Base-by-base conservation (phyloP, 2,329 filamentous ascomycete species). In the Microdochium trichocladiopsis region DNA sequence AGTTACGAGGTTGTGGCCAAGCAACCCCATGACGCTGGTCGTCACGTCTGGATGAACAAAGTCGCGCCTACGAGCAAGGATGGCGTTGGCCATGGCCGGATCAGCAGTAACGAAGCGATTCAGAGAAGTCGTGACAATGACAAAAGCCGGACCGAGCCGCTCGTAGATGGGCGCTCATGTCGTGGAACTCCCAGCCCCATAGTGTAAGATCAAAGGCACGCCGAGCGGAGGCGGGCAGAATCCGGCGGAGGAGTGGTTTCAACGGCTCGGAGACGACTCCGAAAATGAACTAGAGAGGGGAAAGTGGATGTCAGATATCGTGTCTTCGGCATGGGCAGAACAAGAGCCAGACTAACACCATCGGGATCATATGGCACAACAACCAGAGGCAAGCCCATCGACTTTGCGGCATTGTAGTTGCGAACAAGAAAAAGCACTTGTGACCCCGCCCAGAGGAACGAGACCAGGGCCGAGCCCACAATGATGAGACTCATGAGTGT, bases 41-140 rank as follows among this genome's bases (percentile, higher is more conserved):
- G n/a, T n/a, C n/a, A n/a, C n/a, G n/a, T n/a, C n/a, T n/a, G 61
- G 52, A 54, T 65, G 63, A 1, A 60, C 28, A 49, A 72, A 72
- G 47, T 71, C 68, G 10, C 67, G 67, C 25, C 63, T 60, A 8
- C 67, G 61, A 33, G 64, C 60, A 12, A 71, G 53, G 5, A 72
- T 56, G 16, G 56, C 49, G 28, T 55, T 55, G 1, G 60, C 63
- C 24, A 70, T 49, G 21, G 56, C 61, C 1, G 66, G 63, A 53
- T 72, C 68, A 6, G 60, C 63, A 12, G 61, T 58, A 55, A 61
- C 55, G 12, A 60, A 25, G 37, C 53, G 49, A 47, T 57, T 56
- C 11, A 25, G 47, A 51, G 56, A 51, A 48, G 63, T 28, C n/a
- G n/a, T n/a, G n/a, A n/a, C n/a, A n/a, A n/a, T n/a, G n/a, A n/a